Conservation (phyloP, 2,329 filamentous ascomycete genomes). For the Fusarium mundagurra region DNA sequence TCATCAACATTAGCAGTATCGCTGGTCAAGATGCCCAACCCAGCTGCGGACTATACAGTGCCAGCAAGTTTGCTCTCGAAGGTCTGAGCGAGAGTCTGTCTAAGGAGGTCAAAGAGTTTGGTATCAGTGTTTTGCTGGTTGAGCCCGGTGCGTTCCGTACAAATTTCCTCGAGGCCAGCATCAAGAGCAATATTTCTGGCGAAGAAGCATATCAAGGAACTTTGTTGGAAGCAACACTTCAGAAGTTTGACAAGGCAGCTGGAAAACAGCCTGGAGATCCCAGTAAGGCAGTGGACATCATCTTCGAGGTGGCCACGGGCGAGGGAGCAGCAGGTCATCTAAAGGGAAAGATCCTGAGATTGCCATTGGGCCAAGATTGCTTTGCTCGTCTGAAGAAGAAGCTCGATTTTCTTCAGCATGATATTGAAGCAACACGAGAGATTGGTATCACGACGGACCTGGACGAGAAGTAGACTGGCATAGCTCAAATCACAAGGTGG, state of each 20-base stretch:
- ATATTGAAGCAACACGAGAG: conserved; percentile 19
- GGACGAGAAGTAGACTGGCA: neutral
- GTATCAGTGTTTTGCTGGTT: conserved; percentile 55
- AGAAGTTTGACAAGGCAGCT: conserved; percentile 39
- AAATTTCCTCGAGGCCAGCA: conserved; percentile 51
- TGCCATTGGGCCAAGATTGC: conserved; percentile 50
- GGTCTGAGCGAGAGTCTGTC: conserved; percentile 55
- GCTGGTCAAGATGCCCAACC: conserved; percentile 52
- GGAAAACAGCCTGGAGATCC: conserved; percentile 54
- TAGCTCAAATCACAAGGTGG: neutral
- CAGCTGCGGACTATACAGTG: conserved; percentile 55
- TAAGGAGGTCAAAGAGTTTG: conserved; percentile 55
- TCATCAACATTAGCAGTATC: conserved; percentile 59
- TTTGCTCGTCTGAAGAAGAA: conserved; percentile 43
- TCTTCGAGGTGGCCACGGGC: conserved; percentile 50
- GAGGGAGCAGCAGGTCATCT: conserved; percentile 42
- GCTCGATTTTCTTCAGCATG: conserved; percentile 17
- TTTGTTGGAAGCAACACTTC: conserved; percentile 37
- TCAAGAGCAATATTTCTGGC: conserved; percentile 30
- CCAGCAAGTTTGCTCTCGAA: conserved; percentile 57
- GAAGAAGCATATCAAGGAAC: conserved; percentile 45
- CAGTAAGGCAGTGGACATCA: conserved; percentile 48
- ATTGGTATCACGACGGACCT: conserved; percentile 24
- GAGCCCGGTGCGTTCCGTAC: conserved; percentile 63
- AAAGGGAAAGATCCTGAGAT: conserved; percentile 45